Evolutionary conservation across 768 basidiomycete species (phyloP).

Genomic region (Termitomyces titanicus): DNA sequence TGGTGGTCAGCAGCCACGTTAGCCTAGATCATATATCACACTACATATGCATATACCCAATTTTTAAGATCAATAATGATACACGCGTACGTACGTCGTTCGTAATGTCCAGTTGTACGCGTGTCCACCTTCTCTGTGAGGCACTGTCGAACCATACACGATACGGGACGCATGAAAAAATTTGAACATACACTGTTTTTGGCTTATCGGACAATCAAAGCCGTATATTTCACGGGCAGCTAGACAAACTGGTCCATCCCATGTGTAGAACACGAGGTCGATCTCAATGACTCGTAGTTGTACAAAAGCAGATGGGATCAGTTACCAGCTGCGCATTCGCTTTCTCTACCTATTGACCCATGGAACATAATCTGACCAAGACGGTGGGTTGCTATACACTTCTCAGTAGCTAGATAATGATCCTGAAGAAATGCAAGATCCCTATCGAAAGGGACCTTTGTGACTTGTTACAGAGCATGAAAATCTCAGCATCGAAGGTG

Average conservation of each 20-base stretch:
- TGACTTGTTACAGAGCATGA: conserved; percentile 48
- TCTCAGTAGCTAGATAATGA: not conserved
- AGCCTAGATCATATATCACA: not conserved
- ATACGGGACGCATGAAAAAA: conserved; percentile 6
- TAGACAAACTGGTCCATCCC: conserved; percentile 1
- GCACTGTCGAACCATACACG: not conserved
- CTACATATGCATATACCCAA: not conserved
- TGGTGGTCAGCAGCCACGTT: not conserved
- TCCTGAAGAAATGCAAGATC: not conserved
- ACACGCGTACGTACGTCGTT: not conserved
- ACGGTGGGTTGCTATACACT: not conserved
- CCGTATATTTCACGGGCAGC: not conserved
- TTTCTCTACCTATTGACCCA: not conserved
- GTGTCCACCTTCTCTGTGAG: not conserved
- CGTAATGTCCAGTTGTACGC: not conserved
- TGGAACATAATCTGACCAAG: not conserved
- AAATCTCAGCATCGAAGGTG: conserved; percentile 26
- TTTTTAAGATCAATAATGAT: not conserved
- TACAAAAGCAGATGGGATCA: conserved; percentile 3
- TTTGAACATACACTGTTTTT: conserved; percentile 1
- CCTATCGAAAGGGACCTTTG: conserved; percentile 47
- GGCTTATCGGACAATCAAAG: conserved; percentile 8
- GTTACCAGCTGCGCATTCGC: not conserved
- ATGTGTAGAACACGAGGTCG: conserved; percentile 12
- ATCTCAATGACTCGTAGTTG: not conserved